Conservation (phyloP, 495 filamentous ascomycete species). For the Penicillium pancosmium region DNA sequence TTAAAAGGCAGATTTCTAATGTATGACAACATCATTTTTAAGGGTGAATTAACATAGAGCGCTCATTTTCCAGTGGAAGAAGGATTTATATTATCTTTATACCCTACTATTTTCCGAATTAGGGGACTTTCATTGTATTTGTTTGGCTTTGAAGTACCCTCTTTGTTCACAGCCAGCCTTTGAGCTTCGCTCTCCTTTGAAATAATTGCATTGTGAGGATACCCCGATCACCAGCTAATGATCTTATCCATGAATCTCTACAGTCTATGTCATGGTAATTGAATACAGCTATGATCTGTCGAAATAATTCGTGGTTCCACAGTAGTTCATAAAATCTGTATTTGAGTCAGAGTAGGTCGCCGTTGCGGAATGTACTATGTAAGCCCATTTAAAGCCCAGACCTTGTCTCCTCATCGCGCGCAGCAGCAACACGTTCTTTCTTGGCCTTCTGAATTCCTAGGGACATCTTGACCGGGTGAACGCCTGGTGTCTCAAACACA, state of each 20-base stretch:
- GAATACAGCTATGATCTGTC: not conserved
- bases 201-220: not conserved
- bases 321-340: too few species aligned
- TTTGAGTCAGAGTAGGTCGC: too few species aligned
- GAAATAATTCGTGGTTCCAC: too few species aligned
- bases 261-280: not conserved
- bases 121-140: not conserved
- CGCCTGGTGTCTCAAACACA: slow-evolving; percentile 48
- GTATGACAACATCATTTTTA: not conserved
- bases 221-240: not conserved
- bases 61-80: not conserved
- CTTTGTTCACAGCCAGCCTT: not conserved
- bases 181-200: not conserved
- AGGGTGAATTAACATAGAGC: not conserved
- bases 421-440: slow-evolving; percentile 29
- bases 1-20: not conserved
- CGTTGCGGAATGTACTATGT: not conserved
- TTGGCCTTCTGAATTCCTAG: slow-evolving; percentile 48
- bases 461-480: slow-evolving; percentile 48
- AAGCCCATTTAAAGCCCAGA: not conserved
- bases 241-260: not conserved
- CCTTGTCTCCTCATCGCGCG: slow-evolving; percentile 22
- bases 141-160: not conserved
- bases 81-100: not conserved
- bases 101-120: not conserved